phyloP scores from a whole-genome alignment of 345 rosid species.

The Theobroma cacao region DNA sequence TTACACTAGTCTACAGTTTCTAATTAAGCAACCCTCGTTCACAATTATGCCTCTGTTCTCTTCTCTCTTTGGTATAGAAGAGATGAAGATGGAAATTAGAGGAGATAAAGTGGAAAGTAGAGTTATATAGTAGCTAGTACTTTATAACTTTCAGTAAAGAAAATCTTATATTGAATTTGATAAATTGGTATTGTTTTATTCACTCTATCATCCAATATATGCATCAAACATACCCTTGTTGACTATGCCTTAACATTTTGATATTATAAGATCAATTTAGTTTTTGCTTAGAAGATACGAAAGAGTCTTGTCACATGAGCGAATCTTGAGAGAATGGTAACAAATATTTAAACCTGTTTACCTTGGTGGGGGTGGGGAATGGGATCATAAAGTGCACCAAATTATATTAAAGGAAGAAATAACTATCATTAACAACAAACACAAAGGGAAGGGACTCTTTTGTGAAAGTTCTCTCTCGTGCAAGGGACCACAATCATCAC shows the following conservation, averaged over 20 bases:
- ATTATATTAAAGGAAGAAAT: neutral
- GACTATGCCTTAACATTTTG: neutral
- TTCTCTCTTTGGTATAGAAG: neutral
- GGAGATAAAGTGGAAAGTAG: neutral
- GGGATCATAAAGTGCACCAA: neutral
- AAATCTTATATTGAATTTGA: neutral
- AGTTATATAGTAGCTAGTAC: neutral
- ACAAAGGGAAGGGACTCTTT: neutral
- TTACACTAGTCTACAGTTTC: neutral
- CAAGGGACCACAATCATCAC: slow-evolving; percentile 31
- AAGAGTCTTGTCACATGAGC: neutral
- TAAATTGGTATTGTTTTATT: neutral
- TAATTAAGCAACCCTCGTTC: neutral
- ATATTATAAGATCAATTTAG: neutral
- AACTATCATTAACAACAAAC: slow-evolving; percentile 16
- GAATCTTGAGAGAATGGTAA: neutral
- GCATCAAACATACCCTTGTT: neutral
- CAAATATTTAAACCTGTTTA: neutral
- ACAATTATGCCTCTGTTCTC: neutral
- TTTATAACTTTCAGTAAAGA: too few species aligned
- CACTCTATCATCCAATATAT: neutral
- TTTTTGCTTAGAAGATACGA: slow-evolving; percentile 7
- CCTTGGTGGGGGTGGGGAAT: neutral
- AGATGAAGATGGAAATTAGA: neutral
- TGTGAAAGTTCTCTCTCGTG: neutral